A percentile compares a stretch with the other conserved stretches of the same genome.
phyloP scores from a whole-genome alignment of 305 asterid species.

The Fraxinus paxiana region DNA sequence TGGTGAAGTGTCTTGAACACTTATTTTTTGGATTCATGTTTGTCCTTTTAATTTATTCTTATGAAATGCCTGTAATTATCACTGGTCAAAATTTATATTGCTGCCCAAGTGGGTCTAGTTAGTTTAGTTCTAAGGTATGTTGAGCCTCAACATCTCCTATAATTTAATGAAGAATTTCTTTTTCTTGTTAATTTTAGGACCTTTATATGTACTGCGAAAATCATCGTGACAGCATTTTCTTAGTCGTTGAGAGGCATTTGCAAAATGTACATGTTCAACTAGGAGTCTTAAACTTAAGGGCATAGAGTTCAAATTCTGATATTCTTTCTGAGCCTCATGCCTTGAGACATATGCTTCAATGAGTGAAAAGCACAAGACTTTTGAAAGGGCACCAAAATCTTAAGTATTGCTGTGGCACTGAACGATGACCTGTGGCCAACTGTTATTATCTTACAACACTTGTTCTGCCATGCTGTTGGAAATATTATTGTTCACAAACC shows the following conservation, averaged over 20 bases:
- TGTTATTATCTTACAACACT: neutral
- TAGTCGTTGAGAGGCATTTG: neutral
- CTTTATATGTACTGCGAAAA: neutral
- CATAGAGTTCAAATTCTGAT: neutral
- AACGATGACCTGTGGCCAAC: neutral
- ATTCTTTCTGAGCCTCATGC: neutral
- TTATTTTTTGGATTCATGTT: neutral
- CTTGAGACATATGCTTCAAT: neutral
- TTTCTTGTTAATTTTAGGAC: neutral
- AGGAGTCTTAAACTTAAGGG: neutral
- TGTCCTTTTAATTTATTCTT: neutral
- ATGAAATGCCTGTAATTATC: neutral
- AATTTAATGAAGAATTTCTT: neutral
- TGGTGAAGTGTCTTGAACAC: slow-evolving; percentile 24
- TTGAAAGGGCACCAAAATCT: neutral
- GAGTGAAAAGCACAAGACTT: neutral
- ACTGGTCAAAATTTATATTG: neutral
- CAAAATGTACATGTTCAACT: neutral
- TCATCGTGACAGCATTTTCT: neutral
- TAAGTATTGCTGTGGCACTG: neutral
- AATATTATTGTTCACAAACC: neutral
- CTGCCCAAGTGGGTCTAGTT: neutral
- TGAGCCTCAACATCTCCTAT: neutral
- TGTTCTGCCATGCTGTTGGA: neutral
- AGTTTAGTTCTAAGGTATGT: neutral